These are phyloP conservation scores for Penicillium sp. DNA, from an alignment of 2,329 filamentous ascomycete genomes.

Conservation along the genomic window DNA sequence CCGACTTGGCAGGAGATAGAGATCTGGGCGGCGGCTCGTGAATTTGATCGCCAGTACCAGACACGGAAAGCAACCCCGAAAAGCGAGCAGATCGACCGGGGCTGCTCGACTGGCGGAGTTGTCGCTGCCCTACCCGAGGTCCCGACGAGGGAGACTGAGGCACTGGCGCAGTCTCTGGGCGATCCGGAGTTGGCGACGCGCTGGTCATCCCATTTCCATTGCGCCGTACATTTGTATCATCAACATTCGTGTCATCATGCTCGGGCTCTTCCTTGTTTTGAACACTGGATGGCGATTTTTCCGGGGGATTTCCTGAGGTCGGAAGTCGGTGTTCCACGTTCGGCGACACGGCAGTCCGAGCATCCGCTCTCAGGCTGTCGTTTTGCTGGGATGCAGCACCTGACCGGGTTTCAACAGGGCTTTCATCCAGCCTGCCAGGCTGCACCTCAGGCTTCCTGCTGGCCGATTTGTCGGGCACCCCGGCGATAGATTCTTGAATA, in stretches of 20 bases:
- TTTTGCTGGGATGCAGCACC: conserved; percentile 30
- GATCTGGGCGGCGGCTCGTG: conserved; percentile 59
- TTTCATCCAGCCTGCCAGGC: conserved; percentile 27
- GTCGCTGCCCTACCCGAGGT: conserved; percentile 13
- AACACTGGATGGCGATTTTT: conserved; percentile 13
- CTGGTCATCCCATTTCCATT: conserved; percentile 5
- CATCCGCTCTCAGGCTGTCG: conserved; percentile 8
- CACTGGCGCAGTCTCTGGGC: conserved; percentile 17
- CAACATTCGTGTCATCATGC: background rate
- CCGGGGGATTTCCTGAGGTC: conserved; percentile 14
- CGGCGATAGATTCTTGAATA: conserved; percentile 24
- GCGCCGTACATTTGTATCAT: background rate
- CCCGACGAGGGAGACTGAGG: conserved; percentile 19
- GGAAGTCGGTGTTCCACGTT: conserved; percentile 7
- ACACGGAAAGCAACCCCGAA: conserved; percentile 49
- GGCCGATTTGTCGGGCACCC: conserved; percentile 27
- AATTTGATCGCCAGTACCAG: conserved; percentile 46
- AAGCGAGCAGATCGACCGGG: conserved; percentile 58
- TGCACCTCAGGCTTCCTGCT: conserved; percentile 25
- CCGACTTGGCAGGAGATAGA: conserved; percentile 60
- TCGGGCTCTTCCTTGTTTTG: conserved; percentile 13
- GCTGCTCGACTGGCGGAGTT: conserved; percentile 39
- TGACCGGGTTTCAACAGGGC: conserved; percentile 24
- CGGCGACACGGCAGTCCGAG: background rate
- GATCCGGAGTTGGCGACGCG: conserved; percentile 12